Conservation (phyloP, 331 rosid genomes). For the Stylosanthes scabra region DNA sequence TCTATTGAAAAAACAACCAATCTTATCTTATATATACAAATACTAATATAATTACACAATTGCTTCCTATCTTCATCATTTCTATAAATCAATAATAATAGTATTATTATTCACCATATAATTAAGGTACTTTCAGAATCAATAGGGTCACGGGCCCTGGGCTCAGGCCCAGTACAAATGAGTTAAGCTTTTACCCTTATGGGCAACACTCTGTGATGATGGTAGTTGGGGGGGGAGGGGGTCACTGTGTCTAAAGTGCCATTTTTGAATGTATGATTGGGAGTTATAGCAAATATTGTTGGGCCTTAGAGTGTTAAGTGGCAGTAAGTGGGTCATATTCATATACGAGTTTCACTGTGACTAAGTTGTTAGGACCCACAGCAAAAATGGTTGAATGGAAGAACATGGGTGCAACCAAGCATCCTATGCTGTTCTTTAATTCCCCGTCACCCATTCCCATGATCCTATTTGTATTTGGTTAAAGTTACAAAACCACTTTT, state of each 20-base stretch:
- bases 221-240: background rate
- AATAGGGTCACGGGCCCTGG: constrained; percentile 13
- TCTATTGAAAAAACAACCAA: background rate
- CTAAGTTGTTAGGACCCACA: constrained; percentile 10
- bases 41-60: background rate
- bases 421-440: constrained; percentile 55
- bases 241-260: background rate
- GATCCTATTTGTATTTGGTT: background rate
- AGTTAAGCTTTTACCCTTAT: constrained; percentile 26
- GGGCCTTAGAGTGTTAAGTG: constrained; percentile 45
- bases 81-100: too few species aligned
- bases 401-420: constrained; percentile 41
- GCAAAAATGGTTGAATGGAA: constrained; percentile 30
- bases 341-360: background rate
- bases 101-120: too few species aligned
- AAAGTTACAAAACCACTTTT: background rate
- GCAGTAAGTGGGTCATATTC: constrained; percentile 44
- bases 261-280: constrained; percentile 20
- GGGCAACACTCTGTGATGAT: background rate
- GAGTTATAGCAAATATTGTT: background rate
- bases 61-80: too few species aligned
- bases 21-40: background rate
- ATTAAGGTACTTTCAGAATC: constrained; percentile 10
- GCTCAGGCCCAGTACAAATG: constrained; percentile 23
- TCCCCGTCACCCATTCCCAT: background rate